Conservation (phyloP, 1,284 basidiomycete species). For the Fistulina hepatica region DNA sequence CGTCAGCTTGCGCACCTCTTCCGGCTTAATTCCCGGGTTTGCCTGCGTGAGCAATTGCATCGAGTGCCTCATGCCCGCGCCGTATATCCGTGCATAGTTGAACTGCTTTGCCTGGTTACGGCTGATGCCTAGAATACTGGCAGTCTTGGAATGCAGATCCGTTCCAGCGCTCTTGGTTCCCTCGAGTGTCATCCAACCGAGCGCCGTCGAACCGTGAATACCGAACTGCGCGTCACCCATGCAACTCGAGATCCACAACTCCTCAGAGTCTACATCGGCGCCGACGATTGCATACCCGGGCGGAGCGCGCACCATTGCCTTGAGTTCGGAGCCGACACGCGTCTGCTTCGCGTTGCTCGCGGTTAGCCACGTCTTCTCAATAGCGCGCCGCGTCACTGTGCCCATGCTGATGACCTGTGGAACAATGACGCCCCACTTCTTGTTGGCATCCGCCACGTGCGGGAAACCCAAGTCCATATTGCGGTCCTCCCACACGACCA, state of each 20-base stretch:
- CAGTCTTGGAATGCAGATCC: constrained; percentile 96
- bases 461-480: constrained; percentile 37
- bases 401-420: constrained; percentile 99
- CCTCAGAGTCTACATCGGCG: constrained; percentile 97
- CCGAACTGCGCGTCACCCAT: constrained; percentile 99
- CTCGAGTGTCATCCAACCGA: constrained; percentile 99
- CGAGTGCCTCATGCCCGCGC: constrained; percentile 93
- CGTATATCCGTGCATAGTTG: constrained; percentile 98
- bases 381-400: constrained; percentile 92
- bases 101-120: constrained; percentile 97
- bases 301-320: constrained; percentile 94
- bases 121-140: constrained; percentile 85
- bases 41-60: constrained; percentile 83
- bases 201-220: constrained; percentile 90
- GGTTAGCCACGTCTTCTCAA: constrained; percentile 97
- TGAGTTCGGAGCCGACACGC: constrained; percentile 94
- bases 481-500: constrained; percentile 77
- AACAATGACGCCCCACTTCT: constrained; percentile 83
- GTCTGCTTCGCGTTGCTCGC: constrained; percentile 98
- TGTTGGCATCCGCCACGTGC: constrained; percentile 18
- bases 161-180: constrained; percentile 96
- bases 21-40: constrained; percentile 69
- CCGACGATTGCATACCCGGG: constrained; percentile 92
- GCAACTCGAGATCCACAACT: constrained; percentile 97
- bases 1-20: constrained; percentile 74